Evolutionary conservation across 1,284 basidiomycete species (phyloP).

Genomic region (Ceratobasidium sp.): DNA sequence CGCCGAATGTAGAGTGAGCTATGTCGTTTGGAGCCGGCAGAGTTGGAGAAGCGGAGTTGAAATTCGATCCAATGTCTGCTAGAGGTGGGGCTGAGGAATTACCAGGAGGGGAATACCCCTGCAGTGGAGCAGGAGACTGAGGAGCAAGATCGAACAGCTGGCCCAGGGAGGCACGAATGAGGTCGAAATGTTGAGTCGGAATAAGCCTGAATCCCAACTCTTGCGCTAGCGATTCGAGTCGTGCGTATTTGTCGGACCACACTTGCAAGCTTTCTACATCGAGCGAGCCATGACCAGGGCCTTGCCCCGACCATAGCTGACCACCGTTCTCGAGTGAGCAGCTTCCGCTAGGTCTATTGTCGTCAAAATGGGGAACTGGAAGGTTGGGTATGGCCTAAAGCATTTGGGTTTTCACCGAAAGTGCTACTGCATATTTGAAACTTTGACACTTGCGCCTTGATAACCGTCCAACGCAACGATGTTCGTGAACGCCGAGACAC

Average conservation of each 20-base stretch:
- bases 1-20: not conserved
- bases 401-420: not conserved
- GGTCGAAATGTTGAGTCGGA: not conserved
- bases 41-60: not conserved
- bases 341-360: not conserved
- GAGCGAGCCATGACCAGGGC: not conserved
- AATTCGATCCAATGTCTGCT: not conserved
- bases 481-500: not conserved
- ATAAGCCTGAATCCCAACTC: not conserved
- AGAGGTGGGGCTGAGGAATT: not conserved
- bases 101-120: not conserved
- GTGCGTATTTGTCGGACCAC: not conserved
- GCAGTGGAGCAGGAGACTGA: not conserved
- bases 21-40: not conserved
- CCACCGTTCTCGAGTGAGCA: not conserved
- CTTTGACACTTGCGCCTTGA: not conserved
- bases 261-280: not conserved
- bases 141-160: not conserved
- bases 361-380: too few relatives aligned
- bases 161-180: not conserved
- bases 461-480: not conserved
- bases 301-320: not conserved
- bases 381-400: too few relatives aligned
- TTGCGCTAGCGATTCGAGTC: not conserved
- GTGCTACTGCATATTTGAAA: not conserved